Percentiles rank a stretch among this genome's conserved stretches.
phyloP scores from a whole-genome alignment of 202 grass and related monocot species.

The Musa balbisiana region DNA sequence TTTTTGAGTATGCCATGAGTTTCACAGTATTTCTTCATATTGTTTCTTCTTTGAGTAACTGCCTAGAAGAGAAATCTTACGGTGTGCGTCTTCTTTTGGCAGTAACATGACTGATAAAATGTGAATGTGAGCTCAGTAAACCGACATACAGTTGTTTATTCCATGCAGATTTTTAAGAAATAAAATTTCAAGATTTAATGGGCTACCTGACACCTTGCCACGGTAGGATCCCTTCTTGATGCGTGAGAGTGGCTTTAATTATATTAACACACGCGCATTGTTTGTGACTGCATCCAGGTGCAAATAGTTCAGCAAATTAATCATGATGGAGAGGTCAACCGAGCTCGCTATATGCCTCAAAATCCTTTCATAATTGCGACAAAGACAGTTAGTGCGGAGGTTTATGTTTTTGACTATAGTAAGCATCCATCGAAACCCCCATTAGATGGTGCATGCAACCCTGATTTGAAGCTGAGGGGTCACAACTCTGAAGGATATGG shows the following conservation, averaged over 20 bases:
- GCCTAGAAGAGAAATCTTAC: too few relatives aligned
- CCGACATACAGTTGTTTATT: too few relatives aligned
- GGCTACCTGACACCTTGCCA: background rate
- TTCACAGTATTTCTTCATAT: too few relatives aligned
- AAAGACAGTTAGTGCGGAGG: constrained; percentile 93
- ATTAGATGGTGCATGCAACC: constrained; percentile 86
- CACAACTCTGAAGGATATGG: constrained; percentile 98
- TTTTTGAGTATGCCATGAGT: too few relatives aligned
- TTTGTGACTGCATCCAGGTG: constrained; percentile 41
- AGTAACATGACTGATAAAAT: too few relatives aligned
- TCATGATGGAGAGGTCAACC: constrained; percentile 96
- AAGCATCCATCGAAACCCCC: constrained; percentile 97
- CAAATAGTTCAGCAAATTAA: constrained; percentile 99
- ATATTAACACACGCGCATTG: background rate
- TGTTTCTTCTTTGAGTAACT: too few relatives aligned
- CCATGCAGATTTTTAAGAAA: too few relatives aligned
- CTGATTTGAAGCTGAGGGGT: constrained; percentile 85
- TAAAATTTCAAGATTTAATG: too few relatives aligned
- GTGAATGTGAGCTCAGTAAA: too few relatives aligned
- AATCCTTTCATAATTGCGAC: constrained; percentile 97
- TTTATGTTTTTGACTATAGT: constrained; percentile 98
- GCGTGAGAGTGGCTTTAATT: background rate
- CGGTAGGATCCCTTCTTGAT: background rate
- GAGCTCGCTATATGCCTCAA: constrained; percentile 98
- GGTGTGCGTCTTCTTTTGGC: too few relatives aligned